phyloP scores from a whole-genome alignment of 1,139 yeast species.

The Saccharomyces hybrid region DNA sequence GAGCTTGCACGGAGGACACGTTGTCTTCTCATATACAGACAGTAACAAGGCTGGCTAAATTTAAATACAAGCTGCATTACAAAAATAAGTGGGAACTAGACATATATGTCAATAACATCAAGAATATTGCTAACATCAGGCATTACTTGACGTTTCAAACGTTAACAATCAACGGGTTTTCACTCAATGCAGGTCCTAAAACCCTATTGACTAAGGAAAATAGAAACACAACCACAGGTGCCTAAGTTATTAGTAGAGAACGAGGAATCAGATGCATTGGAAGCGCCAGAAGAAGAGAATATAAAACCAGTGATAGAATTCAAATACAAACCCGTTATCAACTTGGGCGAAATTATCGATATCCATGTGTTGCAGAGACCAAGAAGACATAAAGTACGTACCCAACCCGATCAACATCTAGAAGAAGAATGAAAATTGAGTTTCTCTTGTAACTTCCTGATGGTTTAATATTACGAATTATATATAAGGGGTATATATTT shows the following conservation, averaged over 20 bases:
- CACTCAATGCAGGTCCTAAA: conserved; percentile 2
- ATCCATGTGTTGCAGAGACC: conserved; percentile 29
- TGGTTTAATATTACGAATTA: background rate
- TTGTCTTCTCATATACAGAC: conserved; percentile 15
- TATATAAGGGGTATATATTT: background rate
- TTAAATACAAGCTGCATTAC: conserved; percentile 23
- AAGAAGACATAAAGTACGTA: conserved; percentile 15
- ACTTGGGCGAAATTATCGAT: conserved; percentile 25
- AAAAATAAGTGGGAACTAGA: conserved; percentile 29
- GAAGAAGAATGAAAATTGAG: background rate
- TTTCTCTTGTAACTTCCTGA: background rate
- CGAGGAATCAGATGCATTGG: background rate
- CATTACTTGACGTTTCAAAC: conserved; percentile 18
- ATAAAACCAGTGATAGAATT: conserved; percentile 22
- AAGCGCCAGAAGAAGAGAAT: conserved; percentile 7
- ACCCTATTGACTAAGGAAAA: background rate
- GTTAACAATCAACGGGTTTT: background rate
- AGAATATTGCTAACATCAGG: conserved; percentile 21
- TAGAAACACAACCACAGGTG: conserved; percentile 3
- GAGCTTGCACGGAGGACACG: conserved; percentile 6
- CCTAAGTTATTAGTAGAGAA: conserved; percentile 2
- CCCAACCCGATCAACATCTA: background rate
- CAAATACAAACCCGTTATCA: conserved; percentile 20
- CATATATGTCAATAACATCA: conserved; percentile 23
- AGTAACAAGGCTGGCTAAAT: conserved; percentile 22